Evolutionary conservation across 305 asterid genomes (phyloP).

Genomic region (Ilex paraguariensis): DNA sequence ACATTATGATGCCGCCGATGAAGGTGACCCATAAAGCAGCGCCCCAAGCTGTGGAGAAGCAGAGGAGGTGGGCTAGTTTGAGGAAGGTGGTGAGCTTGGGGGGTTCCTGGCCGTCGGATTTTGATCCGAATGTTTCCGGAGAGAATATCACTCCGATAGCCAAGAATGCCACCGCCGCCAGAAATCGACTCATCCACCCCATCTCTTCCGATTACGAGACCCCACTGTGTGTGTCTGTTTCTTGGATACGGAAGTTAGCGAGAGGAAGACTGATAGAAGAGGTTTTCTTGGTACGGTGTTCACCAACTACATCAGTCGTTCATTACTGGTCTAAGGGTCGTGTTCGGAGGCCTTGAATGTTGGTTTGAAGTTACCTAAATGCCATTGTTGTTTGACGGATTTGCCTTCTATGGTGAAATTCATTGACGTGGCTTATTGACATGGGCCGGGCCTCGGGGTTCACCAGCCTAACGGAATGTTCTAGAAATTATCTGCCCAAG

Average conservation of each 20-base stretch:
- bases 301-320: too few species aligned
- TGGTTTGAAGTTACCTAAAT: background rate
- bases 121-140: slow-evolving; percentile 86
- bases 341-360: background rate
- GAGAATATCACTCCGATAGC: slow-evolving; percentile 78
- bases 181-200: slow-evolving; percentile 83
- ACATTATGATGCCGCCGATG: slow-evolving; percentile 98
- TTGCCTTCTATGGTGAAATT: background rate
- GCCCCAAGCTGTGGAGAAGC: slow-evolving; percentile 92
- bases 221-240: too few species aligned
- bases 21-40: slow-evolving; percentile 96
- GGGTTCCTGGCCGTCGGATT: slow-evolving; percentile 44
- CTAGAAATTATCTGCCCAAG: too few species aligned
- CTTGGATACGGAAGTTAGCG: background rate
- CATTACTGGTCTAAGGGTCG: background rate
- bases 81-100: slow-evolving; percentile 42
- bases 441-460: too few species aligned
- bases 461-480: too few species aligned
- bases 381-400: background rate
- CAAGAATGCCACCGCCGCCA: slow-evolving; percentile 69
- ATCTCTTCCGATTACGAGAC: slow-evolving; percentile 16
- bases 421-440: too few species aligned
- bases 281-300: too few species aligned
- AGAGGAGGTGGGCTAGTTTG: slow-evolving; percentile 77
- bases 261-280: too few species aligned